Conservation (phyloP, 768 basidiomycete genomes). For the Boletellus sp. region DNA sequence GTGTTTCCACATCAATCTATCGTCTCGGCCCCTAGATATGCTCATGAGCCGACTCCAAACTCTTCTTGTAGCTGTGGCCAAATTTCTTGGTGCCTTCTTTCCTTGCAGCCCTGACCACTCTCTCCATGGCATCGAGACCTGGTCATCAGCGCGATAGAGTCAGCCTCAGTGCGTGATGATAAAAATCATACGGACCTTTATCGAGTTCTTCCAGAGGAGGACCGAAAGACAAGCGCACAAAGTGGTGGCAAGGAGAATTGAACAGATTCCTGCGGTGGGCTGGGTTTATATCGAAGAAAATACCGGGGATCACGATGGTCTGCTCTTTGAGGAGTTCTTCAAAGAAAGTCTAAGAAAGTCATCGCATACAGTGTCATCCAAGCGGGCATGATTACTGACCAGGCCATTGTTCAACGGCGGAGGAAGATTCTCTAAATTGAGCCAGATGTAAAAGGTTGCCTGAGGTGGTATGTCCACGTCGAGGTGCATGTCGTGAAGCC, state of each 20-base stretch:
- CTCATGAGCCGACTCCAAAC: slow-evolving; percentile 36
- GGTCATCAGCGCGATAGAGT: not conserved
- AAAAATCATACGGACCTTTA: slow-evolving; percentile 47
- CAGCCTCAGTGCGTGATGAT: not conserved
- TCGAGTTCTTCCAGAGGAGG: slow-evolving; percentile 78
- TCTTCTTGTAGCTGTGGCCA: slow-evolving; percentile 70
- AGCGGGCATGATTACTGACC: slow-evolving; percentile 38
- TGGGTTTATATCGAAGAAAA: slow-evolving; percentile 81
- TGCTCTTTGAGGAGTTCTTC: slow-evolving; percentile 89
- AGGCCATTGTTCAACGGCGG: slow-evolving; percentile 85
- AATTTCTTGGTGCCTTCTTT: slow-evolving; percentile 57
- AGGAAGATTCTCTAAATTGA: slow-evolving; percentile 77
- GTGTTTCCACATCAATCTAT: not conserved
- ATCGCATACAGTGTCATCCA: slow-evolving; percentile 1
- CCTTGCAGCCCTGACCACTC: slow-evolving; percentile 68
- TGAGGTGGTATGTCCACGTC: slow-evolving; percentile 72
- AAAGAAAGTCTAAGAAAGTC: slow-evolving; percentile 71
- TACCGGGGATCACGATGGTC: slow-evolving; percentile 88
- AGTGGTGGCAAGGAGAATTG: slow-evolving; percentile 87
- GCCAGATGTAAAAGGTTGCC: slow-evolving; percentile 94
- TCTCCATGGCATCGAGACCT: slow-evolving; percentile 84
- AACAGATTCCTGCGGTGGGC: slow-evolving; percentile 84
- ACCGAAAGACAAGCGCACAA: slow-evolving; percentile 83
- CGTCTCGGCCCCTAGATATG: slow-evolving; percentile 18
- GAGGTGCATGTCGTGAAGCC: slow-evolving; percentile 76